Base-by-base conservation (phyloP, 2,329 filamentous ascomycete species). In the Erysiphe pulchra region DNA sequence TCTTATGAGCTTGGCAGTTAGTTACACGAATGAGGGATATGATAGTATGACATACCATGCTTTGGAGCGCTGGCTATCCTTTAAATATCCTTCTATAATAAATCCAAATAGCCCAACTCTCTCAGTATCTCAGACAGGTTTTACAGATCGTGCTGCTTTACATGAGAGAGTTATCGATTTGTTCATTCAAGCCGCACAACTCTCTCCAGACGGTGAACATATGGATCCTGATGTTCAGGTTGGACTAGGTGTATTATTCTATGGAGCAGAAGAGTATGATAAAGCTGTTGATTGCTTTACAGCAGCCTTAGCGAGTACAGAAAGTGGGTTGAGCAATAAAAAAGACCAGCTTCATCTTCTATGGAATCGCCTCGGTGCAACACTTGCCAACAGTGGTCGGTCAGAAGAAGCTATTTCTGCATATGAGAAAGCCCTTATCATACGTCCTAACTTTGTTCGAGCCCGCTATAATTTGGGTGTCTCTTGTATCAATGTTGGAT, bases 141-240 rank as follows among this genome's bases (percentile, higher is more conserved):
- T 95, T 65, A 94, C 86, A 28, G 87, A 95, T 63, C 80, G 87
- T 24, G 78, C 90, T 56, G 67, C 80, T 45, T 72, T 98, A 20
- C 90, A 95, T 61, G 79, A 83, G 55, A 83, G 84, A 57, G 82
- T 98, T 33, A 94, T 85, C 1, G 71, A 82, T 50, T 71, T 87
- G 39, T 98, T 94, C 64, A 92, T 98, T 57, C 68, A 78, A 59
- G 90, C 90, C 0, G 90, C 90, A 0, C 86, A 93, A 56, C 73
- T 94, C 43, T 90, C 83, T 30, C 90, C 90, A 0, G 78, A 83
- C 43, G 90, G 87, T 49, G 83, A 85, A 56, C 83, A 90, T 56
- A 95, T 98, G 81, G 92, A 98, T 57, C 90, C 90, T 0, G 90
- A 98, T 59, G 90, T 98, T 8, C 92, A 98, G 63, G 90, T 98